Percentiles rank a stretch among this genome's conserved stretches.
Conservation (phyloP, 176 grass and related monocot species). For the Triticum aestivum region DNA sequence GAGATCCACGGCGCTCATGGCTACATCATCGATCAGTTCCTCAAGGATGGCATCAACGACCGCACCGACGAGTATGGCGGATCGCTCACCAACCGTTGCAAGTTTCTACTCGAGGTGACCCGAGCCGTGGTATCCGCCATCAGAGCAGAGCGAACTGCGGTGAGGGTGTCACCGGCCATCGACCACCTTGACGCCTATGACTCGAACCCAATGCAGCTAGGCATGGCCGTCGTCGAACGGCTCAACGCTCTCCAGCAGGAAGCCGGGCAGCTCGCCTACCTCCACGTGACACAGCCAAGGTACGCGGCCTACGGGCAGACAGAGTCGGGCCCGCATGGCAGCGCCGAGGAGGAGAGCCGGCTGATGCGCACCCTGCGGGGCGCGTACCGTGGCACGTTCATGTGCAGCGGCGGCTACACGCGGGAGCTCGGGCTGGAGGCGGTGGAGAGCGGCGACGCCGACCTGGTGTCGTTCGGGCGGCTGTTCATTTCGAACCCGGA, state of each 20-base stretch:
- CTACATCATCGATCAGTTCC: constrained; percentile 90
- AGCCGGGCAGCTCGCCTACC: constrained; percentile 62
- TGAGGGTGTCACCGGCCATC: constrained; percentile 87
- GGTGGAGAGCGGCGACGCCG: constrained; percentile 60
- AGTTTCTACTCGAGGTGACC: constrained; percentile 73
- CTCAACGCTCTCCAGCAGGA: constrained; percentile 69
- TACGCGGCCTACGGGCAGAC: constrained; percentile 88
- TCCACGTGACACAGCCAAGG: constrained; percentile 91
- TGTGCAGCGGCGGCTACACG: constrained; percentile 92
- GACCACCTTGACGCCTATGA: constrained; percentile 89
- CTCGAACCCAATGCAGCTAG: constrained; percentile 69
- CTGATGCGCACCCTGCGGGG: constrained; percentile 60
- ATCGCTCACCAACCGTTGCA: constrained; percentile 72
- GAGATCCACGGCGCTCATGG: constrained; percentile 95
- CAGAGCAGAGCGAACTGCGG: constrained; percentile 56
- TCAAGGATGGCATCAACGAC: constrained; percentile 94
- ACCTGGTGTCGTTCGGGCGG: constrained; percentile 84
- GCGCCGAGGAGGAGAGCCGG: constrained; percentile 71
- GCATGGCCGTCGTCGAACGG: constrained; percentile 57
- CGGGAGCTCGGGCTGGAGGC: constrained; percentile 76
- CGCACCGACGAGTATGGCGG: constrained; percentile 77
- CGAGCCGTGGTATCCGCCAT: constrained; percentile 57
- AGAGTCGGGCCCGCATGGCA: constrained; percentile 78
- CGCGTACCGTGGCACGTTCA: constrained; percentile 64
- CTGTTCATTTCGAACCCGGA: constrained; percentile 93